These are phyloP conservation scores for Dissophora ornata DNA, from an alignment of 192 early-diverging fungal genomes.

Conservation along the genomic window DNA sequence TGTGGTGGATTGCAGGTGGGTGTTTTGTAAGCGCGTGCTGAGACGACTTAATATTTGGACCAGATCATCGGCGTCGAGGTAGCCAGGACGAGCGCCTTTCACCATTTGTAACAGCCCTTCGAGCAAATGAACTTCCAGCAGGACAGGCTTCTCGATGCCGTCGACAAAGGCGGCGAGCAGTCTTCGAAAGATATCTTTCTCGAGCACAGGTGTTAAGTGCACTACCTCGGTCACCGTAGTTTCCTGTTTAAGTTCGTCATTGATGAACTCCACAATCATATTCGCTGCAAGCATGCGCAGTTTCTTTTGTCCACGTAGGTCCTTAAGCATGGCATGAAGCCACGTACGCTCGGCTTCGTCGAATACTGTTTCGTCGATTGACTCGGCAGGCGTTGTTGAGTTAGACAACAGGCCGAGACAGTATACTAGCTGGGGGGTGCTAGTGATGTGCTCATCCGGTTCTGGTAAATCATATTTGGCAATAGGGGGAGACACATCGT, in stretches of 20 bases:
- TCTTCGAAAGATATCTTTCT: not conserved
- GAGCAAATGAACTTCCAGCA: not conserved
- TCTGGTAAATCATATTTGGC: too few species aligned
- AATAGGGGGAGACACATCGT: too few species aligned
- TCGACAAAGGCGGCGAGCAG: not conserved
- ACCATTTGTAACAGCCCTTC: not conserved
- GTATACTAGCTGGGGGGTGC: too few species aligned
- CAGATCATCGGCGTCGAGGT: slow-evolving; percentile 2
- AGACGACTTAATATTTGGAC: slow-evolving; percentile 8
- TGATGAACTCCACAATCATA: not conserved
- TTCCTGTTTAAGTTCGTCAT: not conserved
- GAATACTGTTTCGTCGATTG: too few species aligned
- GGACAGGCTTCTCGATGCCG: not conserved
- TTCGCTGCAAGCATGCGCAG: not conserved
- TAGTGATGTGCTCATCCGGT: too few species aligned
- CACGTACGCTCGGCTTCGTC: too few species aligned
- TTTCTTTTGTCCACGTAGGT: too few species aligned
- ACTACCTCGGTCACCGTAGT: not conserved
- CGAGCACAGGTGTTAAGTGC: not conserved
- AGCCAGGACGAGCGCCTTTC: not conserved
- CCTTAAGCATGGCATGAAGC: too few species aligned
- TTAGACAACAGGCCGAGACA: too few species aligned
- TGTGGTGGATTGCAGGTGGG: not conserved
- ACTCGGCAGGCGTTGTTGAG: too few species aligned
- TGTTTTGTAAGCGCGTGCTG: not conserved